A percentile compares a stretch with the other conserved stretches of the same genome.
Conservation (phyloP, 345 rosid species). For the Geranium brycei region DNA sequence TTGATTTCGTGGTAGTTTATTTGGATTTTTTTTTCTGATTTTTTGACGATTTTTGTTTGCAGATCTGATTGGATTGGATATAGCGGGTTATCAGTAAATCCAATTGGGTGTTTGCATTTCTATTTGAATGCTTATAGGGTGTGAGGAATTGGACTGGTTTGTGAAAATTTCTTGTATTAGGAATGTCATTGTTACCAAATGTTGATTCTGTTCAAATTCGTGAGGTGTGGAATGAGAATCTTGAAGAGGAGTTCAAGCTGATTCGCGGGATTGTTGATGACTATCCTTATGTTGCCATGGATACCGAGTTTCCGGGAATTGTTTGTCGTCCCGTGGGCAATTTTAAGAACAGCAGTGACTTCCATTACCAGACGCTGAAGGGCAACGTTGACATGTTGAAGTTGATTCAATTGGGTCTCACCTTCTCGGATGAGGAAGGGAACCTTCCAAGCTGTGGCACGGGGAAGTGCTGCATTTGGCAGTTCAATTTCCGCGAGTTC, state of each 20-base stretch:
- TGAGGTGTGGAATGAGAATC: constrained; percentile 59
- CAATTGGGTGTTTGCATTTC: no score
- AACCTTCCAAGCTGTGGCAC: constrained; percentile 54
- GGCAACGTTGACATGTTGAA: constrained; percentile 61
- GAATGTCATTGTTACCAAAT: constrained; percentile 40
- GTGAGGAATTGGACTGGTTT: neutral
- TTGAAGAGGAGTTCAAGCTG: constrained; percentile 35
- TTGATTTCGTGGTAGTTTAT: no score
- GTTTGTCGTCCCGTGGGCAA: constrained; percentile 39
- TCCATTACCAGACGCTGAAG: constrained; percentile 42
- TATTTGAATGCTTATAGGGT: no score
- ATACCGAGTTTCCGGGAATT: constrained; percentile 69
- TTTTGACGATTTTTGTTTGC: no score
- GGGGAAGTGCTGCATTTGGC: constrained; percentile 56
- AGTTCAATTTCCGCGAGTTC: constrained; percentile 64
- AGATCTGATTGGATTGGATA: no score
- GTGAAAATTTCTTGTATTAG: neutral
- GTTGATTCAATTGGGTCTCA: constrained; percentile 65
- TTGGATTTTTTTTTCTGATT: no score
- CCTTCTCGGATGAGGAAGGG: constrained; percentile 55
- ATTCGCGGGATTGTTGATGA: constrained; percentile 43
- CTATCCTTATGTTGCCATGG: constrained; percentile 60
- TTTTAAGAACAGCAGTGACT: constrained; percentile 38
- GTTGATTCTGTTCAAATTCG: constrained; percentile 50
- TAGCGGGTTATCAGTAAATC: no score